These are phyloP conservation scores for Tilletia horrida DNA, from an alignment of 1,284 basidiomycete genomes.

Conservation along the genomic window DNA sequence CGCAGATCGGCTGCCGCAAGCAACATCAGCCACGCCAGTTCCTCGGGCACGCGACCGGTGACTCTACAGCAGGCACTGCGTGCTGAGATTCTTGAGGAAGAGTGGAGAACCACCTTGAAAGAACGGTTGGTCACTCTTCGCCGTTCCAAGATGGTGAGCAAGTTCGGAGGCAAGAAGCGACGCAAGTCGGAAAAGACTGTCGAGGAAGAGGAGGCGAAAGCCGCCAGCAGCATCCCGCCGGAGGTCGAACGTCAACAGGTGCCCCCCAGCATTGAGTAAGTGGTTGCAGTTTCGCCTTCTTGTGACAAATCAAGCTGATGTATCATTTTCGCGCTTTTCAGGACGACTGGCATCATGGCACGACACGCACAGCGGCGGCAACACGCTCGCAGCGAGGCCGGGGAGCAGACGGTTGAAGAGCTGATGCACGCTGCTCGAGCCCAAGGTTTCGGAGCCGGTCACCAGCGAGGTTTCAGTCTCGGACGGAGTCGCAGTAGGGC, in stretches of 20 bases:
- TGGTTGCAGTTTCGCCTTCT: no score
- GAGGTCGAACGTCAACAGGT: no score
- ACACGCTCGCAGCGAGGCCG: conserved; percentile 3
- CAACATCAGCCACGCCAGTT: conserved; percentile 21
- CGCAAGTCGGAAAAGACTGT: background rate
- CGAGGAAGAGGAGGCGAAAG: no score
- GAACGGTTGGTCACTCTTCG: conserved; percentile 24
- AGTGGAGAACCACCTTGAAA: conserved; percentile 31
- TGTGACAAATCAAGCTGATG: no score
- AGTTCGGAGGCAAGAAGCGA: background rate
- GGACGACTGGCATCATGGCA: conserved; percentile 9
- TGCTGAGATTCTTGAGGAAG: conserved; percentile 46
- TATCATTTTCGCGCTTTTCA: background rate
- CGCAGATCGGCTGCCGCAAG: conserved; percentile 23
- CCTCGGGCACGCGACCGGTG: conserved; percentile 32
- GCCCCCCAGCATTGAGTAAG: no score
- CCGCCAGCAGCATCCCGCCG: no score
- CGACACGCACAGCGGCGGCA: conserved; percentile 9
- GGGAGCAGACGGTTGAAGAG: conserved; percentile 8
- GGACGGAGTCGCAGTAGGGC: background rate
- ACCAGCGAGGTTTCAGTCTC: conserved; percentile 2
- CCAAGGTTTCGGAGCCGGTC: background rate
- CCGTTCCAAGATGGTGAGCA: conserved; percentile 16
- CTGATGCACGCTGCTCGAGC: background rate
- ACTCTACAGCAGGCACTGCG: conserved; percentile 39